These are phyloP conservation scores for Theileria annulata DNA, from an alignment of 169 alveolate species.

Conservation along the genomic window DNA sequence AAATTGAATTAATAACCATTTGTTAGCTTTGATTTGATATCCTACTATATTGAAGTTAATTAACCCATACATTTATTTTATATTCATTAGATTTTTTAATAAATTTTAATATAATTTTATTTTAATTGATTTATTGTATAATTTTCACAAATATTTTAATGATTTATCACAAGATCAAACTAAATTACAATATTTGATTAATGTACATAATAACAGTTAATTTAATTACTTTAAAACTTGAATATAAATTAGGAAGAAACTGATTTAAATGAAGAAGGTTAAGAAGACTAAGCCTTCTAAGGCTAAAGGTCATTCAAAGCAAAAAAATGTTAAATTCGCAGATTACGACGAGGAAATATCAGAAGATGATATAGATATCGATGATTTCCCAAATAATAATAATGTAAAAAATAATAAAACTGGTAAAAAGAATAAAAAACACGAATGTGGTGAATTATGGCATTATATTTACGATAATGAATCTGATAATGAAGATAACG, in stretches of 20 bases:
- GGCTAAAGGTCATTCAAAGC: slow-evolving; percentile 4
- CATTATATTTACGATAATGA: slow-evolving; percentile 29
- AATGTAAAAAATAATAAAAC: background rate
- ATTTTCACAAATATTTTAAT: background rate
- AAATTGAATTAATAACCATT: too few species aligned
- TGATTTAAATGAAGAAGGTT: slow-evolving; percentile 13
- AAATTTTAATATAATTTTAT: too few species aligned
- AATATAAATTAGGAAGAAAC: background rate
- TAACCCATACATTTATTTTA: background rate
- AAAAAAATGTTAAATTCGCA: background rate
- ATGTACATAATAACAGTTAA: too few species aligned
- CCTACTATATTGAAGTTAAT: too few species aligned
- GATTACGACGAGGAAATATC: slow-evolving; percentile 56
- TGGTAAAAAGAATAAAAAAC: background rate
- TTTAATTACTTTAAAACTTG: too few species aligned
- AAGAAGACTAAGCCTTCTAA: slow-evolving; percentile 1
- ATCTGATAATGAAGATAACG: slow-evolving; percentile 1
- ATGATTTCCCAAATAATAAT: slow-evolving; percentile 4
- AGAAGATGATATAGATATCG: slow-evolving; percentile 48
- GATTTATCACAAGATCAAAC: too few species aligned
- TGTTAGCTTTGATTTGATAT: too few species aligned
- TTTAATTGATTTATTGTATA: too few species aligned
- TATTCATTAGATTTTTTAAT: too few species aligned
- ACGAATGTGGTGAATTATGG: slow-evolving; percentile 61
- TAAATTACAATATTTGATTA: too few species aligned